Evolutionary conservation across 2,329 filamentous ascomycete species (phyloP).

Genomic region (Thelonectria blattea): DNA sequence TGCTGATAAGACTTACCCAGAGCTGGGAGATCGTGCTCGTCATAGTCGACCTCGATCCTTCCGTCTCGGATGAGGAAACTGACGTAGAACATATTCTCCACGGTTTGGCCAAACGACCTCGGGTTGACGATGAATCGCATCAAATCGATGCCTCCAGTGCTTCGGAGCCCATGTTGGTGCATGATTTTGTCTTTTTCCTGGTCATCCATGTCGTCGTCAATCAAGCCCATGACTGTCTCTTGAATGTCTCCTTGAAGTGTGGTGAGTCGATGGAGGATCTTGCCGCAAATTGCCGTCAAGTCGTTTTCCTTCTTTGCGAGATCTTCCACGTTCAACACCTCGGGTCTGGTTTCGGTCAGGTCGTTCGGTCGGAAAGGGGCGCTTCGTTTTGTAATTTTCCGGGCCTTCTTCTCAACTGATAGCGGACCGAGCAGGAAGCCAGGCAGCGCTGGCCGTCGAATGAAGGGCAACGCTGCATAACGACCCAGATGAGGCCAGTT

Average conservation of each 20-base stretch:
- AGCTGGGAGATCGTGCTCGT: conserved; percentile 77
- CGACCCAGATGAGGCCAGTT: conserved; percentile 88
- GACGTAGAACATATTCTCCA: conserved; percentile 97
- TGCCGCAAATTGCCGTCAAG: conserved; percentile 77
- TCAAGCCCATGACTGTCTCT: conserved; percentile 49
- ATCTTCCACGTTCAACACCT: conserved; percentile 77
- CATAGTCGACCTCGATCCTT: conserved; percentile 73
- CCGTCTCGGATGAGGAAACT: conserved; percentile 94
- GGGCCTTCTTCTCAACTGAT: conserved; percentile 83
- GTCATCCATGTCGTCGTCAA: conserved; percentile 55
- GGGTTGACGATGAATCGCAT: conserved; percentile 93
- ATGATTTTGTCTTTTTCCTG: conserved; percentile 60
- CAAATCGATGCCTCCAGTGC: conserved; percentile 75
- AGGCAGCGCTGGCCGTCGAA: conserved; percentile 75
- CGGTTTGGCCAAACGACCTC: conserved; percentile 86
- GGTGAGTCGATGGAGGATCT: conserved; percentile 70
- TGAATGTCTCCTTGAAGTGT: conserved; percentile 55
- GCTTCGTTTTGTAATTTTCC: conserved; percentile 72
- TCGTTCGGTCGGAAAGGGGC: conserved; percentile 73
- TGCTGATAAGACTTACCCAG: conserved; percentile 65
- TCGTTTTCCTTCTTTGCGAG: conserved; percentile 80
- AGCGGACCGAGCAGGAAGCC: conserved; percentile 89
- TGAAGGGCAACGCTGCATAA: conserved; percentile 75
- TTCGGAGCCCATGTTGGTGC: conserved; percentile 68
- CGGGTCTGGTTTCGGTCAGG: conserved; percentile 73